Conservation (phyloP, 805 yeast species). For the Grigorovia humatica region DNA sequence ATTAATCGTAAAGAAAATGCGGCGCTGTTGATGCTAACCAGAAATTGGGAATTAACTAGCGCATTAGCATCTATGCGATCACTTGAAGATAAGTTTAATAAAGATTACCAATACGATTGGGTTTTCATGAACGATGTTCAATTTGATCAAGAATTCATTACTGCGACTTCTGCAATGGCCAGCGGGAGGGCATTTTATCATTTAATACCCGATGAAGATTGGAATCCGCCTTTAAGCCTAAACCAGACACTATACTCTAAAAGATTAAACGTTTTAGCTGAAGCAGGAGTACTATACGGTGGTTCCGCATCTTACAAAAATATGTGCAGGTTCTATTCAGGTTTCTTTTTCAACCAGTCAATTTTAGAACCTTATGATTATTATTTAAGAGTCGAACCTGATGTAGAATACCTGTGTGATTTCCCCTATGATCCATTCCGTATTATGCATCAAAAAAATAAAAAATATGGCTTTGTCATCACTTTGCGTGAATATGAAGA, state of each 20-base stretch:
- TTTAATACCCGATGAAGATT: slow-evolving; percentile 52
- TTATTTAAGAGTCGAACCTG: slow-evolving; percentile 95
- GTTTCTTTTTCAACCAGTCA: slow-evolving; percentile 76
- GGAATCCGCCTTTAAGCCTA: slow-evolving; percentile 70
- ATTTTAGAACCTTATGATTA: slow-evolving; percentile 65
- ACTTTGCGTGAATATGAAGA: slow-evolving; percentile 70
- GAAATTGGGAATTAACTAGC: slow-evolving; percentile 69
- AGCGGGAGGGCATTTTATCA: slow-evolving; percentile 59
- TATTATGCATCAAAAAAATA: slow-evolving; percentile 62
- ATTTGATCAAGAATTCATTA: slow-evolving; percentile 52
- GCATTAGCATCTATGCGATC: slow-evolving; percentile 70
- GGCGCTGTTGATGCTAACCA: slow-evolving; percentile 73
- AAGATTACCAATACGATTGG: slow-evolving; percentile 61
- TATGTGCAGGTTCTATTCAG: slow-evolving; percentile 93
- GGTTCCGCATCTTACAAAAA: slow-evolving; percentile 63
- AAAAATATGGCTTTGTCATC: slow-evolving; percentile 82
- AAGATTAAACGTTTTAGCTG: slow-evolving; percentile 35
- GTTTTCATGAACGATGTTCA: slow-evolving; percentile 68
- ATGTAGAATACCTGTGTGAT: slow-evolving; percentile 81
- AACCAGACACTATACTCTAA: slow-evolving; percentile 46
- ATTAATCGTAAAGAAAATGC: slow-evolving; percentile 45
- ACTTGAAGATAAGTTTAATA: slow-evolving; percentile 65
- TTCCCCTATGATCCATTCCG: slow-evolving; percentile 75
- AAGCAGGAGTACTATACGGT: slow-evolving; percentile 51
- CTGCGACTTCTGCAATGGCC: slow-evolving; percentile 50